Conservation (phyloP, 2,329 filamentous ascomycete genomes). For the Fusarium luffae region DNA sequence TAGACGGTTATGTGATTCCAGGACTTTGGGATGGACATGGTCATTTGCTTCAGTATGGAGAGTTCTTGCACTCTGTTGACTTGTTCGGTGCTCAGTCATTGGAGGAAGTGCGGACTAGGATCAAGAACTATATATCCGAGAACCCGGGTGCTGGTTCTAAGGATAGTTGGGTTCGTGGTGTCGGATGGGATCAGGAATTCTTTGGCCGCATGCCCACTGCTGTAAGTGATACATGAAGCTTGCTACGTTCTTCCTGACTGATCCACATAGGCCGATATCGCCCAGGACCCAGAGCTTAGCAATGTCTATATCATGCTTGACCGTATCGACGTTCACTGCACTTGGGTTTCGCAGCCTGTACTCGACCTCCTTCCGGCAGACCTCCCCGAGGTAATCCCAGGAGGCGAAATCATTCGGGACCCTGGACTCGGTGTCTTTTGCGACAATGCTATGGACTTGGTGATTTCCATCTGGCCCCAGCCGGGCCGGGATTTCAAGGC, state of each 20-base stretch:
- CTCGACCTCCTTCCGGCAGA: constrained; percentile 68
- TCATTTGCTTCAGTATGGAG: constrained; percentile 73
- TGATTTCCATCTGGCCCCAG: constrained; percentile 67
- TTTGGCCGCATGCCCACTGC: constrained; percentile 74
- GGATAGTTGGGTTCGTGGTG: constrained; percentile 71
- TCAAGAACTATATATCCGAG: constrained; percentile 61
- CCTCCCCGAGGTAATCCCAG: constrained; percentile 64
- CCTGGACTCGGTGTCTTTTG: constrained; percentile 77
- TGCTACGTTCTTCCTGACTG: background rate
- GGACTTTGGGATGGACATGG: constrained; percentile 79
- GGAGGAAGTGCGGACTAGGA: constrained; percentile 63
- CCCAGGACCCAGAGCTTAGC: constrained; percentile 61
- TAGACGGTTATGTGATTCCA: constrained; percentile 67
- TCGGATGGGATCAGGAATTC: constrained; percentile 77
- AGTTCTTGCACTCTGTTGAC: constrained; percentile 73
- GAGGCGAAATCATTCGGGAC: constrained; percentile 70
- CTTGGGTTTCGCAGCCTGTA: constrained; percentile 74
- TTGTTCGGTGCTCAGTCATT: constrained; percentile 69
- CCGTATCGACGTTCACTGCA: constrained; percentile 76
- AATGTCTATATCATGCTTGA: constrained; percentile 75
- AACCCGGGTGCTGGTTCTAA: constrained; percentile 64
- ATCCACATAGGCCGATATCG: constrained; percentile 61
- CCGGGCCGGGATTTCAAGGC: constrained; percentile 64
- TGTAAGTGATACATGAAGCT: constrained; percentile 53
- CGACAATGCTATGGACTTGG: constrained; percentile 76